Percentiles rank a stretch among this genome's conserved stretches.
These are phyloP conservation scores for Aspergillus cejpii DNA, from an alignment of 2,329 filamentous ascomycete genomes.

Conservation along the genomic window DNA sequence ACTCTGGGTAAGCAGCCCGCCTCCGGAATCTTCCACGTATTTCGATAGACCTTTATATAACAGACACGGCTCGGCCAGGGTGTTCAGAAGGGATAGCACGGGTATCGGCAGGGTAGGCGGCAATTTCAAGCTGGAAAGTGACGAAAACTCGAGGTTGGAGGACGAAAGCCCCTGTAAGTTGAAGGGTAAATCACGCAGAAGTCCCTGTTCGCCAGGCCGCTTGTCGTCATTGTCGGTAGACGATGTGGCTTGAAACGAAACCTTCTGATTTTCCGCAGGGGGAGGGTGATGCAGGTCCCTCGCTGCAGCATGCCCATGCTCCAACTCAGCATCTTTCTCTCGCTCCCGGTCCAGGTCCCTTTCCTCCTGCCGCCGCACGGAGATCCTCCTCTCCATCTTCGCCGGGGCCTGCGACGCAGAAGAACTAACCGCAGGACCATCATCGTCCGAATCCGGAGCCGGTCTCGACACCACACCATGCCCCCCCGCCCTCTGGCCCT, in stretches of 20 bases:
- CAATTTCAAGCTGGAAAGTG: conserved; percentile 63
- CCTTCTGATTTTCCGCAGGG: conserved; percentile 14
- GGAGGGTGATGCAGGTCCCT: conserved; percentile 17
- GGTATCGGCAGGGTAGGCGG: conserved; percentile 75
- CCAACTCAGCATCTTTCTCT: conserved; percentile 15
- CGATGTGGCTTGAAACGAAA: conserved; percentile 5
- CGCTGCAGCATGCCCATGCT: conserved; percentile 9
- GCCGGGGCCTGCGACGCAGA: conserved; percentile 35
- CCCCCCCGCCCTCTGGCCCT: conserved; percentile 18
- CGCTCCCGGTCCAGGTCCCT: conserved; percentile 18
- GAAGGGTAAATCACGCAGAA: conserved; percentile 78
- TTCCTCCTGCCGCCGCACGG: conserved; percentile 19
- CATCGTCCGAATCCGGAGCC: conserved; percentile 28
- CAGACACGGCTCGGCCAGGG: conserved; percentile 86
- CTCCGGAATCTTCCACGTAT: conserved; percentile 74
- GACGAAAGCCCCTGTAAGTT: conserved; percentile 90
- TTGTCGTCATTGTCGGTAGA: conserved; percentile 34
- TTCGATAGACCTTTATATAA: conserved; percentile 72
- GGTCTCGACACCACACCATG: conserved; percentile 19
- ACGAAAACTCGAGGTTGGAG: conserved; percentile 69
- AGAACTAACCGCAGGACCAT: conserved; percentile 37
- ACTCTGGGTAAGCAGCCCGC: conserved; percentile 85
- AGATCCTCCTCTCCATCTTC: conserved; percentile 23
- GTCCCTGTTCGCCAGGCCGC: conserved; percentile 57
- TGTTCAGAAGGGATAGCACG: conserved; percentile 78